Evolutionary conservation across 108 stramenopile species (phyloP), one percentile per base, ranked within the genome.

Genomic region (Fragilariopsis cylindrus): DNA sequence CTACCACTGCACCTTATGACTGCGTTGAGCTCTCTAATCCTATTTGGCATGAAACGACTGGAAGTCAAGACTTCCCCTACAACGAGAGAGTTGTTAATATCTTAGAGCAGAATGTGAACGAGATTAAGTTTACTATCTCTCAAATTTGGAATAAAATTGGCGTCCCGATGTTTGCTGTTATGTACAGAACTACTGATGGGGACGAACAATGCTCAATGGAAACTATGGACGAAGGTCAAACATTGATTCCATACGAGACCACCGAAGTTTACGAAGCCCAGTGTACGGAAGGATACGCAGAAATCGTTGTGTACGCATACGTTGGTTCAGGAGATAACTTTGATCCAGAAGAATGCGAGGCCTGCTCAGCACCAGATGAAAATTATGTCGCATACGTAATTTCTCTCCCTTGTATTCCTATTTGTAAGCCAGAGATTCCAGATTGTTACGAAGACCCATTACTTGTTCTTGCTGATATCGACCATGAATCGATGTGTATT

Each of bases 391-490:
- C 12, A 9, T 52, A 52, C 50, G 13, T 13, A 9, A 13, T 52
- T 9, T 52, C 50, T 52, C 9, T 52, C 12, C 50, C 50, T 13
- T 52, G 50, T 13, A 65, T 45, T 12, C 65, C 65, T 45, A 8
- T 46, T 3, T 65, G 65, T 41, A 48, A 65, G 47, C 65, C 65
- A 13, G 44, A 13, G 15, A 6, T 65, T 48, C 65, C 65, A 16
- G 44, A 13, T 13, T 65, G 65, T 46, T 16, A 47, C 12, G 65
- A 65, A 18, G 65, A 41, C 4, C 65, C 65, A n/a, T 11, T 65
- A 13, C 45, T 65, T 13, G 18, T 18, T 15, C 41, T 45, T 65
- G 65, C 41, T 65, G 65, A 65, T 13, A 65, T 65, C 47, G 65
- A 18, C 12, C 5, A 65, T 6, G 65, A 65, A 9, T 42, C 13